These are phyloP conservation scores for Rheum nobile DNA, from an alignment of 148 eudicot genomes.

Conservation along the genomic window DNA sequence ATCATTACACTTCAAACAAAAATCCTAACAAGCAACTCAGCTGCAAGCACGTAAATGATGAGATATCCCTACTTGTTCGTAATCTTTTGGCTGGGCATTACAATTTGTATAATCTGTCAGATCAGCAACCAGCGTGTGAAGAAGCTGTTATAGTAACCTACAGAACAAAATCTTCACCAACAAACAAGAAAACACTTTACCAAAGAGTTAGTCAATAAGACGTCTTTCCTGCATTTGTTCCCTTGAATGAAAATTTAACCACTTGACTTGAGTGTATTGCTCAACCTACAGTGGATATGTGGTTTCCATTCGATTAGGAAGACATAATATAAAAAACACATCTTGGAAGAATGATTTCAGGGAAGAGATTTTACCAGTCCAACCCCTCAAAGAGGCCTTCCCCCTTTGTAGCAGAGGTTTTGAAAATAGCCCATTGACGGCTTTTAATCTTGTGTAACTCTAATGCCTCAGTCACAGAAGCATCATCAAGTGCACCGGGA, in stretches of 20 bases:
- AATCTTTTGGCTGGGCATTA: no score
- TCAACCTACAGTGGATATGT: slow-evolving; percentile 45
- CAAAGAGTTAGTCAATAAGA: no score
- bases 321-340: background rate
- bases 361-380: slow-evolving; percentile 54
- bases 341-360: background rate
- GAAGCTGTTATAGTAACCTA: no score
- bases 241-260: slow-evolving; percentile 23
- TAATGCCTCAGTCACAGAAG: slow-evolving; percentile 84
- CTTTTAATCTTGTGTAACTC: slow-evolving; percentile 93
- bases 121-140: no score
- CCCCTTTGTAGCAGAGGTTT: slow-evolving; percentile 93
- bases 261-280: slow-evolving; percentile 82
- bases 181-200: no score
- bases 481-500: slow-evolving; percentile 96
- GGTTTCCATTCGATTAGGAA: slow-evolving; percentile 2
- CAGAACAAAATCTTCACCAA: no score
- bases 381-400: slow-evolving; percentile 96
- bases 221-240: no score
- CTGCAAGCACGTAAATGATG: no score
- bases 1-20: no score
- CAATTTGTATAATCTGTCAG: no score
- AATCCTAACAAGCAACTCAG: no score
- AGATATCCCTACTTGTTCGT: no score
- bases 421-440: slow-evolving; percentile 94